Evolutionary conservation across 345 rosid genomes (phyloP), one percentile per base, ranked within the genome.

Genomic region (Pistacia vera): DNA sequence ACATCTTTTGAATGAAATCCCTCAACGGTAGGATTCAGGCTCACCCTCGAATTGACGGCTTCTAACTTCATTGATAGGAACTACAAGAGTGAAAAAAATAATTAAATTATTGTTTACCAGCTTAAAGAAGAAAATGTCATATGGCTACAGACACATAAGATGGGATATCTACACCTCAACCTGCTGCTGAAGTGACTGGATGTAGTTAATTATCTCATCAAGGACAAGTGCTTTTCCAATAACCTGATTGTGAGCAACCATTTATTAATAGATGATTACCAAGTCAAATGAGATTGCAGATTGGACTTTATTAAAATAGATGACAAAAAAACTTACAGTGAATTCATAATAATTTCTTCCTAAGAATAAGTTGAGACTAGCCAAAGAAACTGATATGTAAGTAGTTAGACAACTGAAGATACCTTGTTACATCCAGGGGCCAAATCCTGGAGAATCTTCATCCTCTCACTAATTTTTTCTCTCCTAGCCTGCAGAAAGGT

Each of bases 391-490:
- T 70, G 17, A 28, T 2, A 41, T 1, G 69, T 18, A 51, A 70
- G 4, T 18, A 75, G 75, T 35, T 62, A 7, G 3, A 71, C 72
- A 56, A 46, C 11, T 55, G 49, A 59, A 56, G 44, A 57, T 87
- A 95, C 99, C 99, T 93, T 93, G 76, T 88, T 93, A 80, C 98
- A 95, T 48, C 98, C 97, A 1, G 98, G 99, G 75, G 93, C 96
- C 63, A 95, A 79, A 85, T 93, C 99, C 86, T 95, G 99, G 74
- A 95, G 97, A 85, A 88, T 88, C 20, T 90, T 95, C 99, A 95
- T 95, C 84, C 93, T 88, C 84, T 90, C 98, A 16, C 98, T 91
- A 38, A 95, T 95, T 82, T 95, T 95, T 81, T 95, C 99, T 89
- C 99, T 87, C 85, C 99, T 89, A 70, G 97, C 99, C 99, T 95